Conservation (phyloP, 2,329 filamentous ascomycete genomes). For the Aureobasidium sp. region DNA sequence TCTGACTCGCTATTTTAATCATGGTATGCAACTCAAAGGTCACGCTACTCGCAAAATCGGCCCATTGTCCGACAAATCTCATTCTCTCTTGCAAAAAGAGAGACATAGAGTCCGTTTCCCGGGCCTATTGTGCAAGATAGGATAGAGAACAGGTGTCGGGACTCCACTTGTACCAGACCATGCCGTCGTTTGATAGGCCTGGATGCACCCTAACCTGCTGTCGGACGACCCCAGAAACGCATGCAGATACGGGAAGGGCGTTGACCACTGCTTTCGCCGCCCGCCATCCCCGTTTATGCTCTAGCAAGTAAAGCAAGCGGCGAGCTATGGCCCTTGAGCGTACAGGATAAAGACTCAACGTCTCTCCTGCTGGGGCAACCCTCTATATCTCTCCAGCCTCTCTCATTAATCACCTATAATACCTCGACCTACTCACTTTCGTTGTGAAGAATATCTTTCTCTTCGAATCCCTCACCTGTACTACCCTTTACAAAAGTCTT, state of each 20-base stretch:
- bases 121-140: neutral
- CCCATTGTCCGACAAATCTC: neutral
- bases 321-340: slow-evolving; percentile 12
- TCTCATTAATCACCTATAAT: neutral
- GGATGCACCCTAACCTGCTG: slow-evolving; percentile 4
- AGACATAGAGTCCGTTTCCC: neutral
- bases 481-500: neutral
- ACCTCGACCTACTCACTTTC: slow-evolving; percentile 11
- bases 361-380: slow-evolving; percentile 7
- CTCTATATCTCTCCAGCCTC: neutral
- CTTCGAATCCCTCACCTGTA: neutral
- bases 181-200: slow-evolving; percentile 4
- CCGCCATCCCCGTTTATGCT: slow-evolving; percentile 13
- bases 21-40: neutral
- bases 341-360: slow-evolving; percentile 15
- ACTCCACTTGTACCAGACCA: slow-evolving; percentile 1
- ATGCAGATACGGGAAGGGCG: slow-evolving; percentile 10
- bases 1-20: neutral
- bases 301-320: slow-evolving; percentile 9
- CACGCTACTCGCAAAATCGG: neutral
- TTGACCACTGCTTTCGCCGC: slow-evolving; percentile 11
- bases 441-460: slow-evolving; percentile 8
- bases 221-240: slow-evolving; percentile 10
- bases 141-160: neutral
- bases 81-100: neutral